phyloP scores from a whole-genome alignment of 148 eudicot species.

The Rhododendron kiyosumense region DNA sequence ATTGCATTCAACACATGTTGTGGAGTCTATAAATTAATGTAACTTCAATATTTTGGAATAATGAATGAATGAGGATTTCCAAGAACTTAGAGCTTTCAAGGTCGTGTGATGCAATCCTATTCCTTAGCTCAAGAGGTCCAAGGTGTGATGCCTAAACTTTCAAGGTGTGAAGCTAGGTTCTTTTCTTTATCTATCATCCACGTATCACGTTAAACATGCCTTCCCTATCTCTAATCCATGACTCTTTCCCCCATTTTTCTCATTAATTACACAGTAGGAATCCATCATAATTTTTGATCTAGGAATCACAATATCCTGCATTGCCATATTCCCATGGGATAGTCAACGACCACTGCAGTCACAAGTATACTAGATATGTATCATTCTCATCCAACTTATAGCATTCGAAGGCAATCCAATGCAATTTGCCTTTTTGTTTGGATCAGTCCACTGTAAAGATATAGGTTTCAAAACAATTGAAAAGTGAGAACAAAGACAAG shows the following conservation, averaged over 20 bases:
- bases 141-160: neutral
- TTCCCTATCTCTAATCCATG: neutral
- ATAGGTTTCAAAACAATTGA: slow-evolving; percentile 43
- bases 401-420: neutral
- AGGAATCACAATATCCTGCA: neutral
- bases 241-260: too few species aligned
- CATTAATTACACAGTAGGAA: too few species aligned
- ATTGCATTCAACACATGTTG: too few species aligned
- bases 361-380: neutral
- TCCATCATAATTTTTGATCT: too few species aligned
- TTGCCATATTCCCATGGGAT: neutral
- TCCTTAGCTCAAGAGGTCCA: neutral
- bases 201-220: neutral
- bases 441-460: slow-evolving; percentile 61
- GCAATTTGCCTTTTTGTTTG: slow-evolving; percentile 8
- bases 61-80: too few species aligned
- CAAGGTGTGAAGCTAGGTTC: too few species aligned
- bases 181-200: neutral
- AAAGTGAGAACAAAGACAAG: neutral
- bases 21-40: too few species aligned
- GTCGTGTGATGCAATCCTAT: neutral
- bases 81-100: too few species aligned
- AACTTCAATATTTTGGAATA: too few species aligned
- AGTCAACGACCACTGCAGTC: neutral
- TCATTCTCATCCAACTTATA: neutral